Evolutionary conservation across 768 basidiomycete species (phyloP).

Genomic region (Podaxis sp.): DNA sequence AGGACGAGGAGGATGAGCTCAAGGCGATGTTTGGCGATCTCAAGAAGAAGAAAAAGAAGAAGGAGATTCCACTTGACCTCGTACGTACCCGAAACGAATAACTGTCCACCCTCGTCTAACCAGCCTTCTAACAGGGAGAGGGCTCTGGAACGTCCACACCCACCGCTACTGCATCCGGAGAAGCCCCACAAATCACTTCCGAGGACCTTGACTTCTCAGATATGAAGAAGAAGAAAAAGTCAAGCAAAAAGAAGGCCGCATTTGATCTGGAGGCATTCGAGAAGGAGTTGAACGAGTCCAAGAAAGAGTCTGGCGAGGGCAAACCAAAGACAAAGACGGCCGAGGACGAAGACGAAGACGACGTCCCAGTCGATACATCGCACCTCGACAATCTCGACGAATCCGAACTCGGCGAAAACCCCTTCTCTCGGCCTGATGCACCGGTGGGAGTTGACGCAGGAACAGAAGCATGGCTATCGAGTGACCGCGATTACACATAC

Average conservation of each 20-base stretch:
- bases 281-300: slow-evolving; percentile 80
- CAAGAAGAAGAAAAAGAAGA: slow-evolving; percentile 94
- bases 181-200: slow-evolving; percentile 47
- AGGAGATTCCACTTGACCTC: slow-evolving; percentile 82
- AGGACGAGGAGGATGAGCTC: slow-evolving; percentile 70
- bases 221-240: slow-evolving; percentile 96
- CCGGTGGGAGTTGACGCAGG: slow-evolving; percentile 69
- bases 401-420: slow-evolving; percentile 86
- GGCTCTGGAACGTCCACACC: slow-evolving; percentile 69
- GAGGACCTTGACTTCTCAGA: slow-evolving; percentile 95
- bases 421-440: slow-evolving; percentile 63
- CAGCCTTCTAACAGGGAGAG: slow-evolving; percentile 47
- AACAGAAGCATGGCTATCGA: slow-evolving; percentile 86
- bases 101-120: slow-evolving; percentile 7
- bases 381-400: slow-evolving; percentile 74
- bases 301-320: slow-evolving; percentile 55
- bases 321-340: slow-evolving; percentile 19
- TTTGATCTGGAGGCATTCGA: slow-evolving; percentile 93
- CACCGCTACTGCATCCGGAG: slow-evolving; percentile 33
- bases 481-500: slow-evolving; percentile 96
- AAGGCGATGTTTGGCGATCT: slow-evolving; percentile 86
- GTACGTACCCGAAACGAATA: slow-evolving; percentile 40
- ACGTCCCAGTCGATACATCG: slow-evolving; percentile 58
- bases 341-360: slow-evolving; percentile 58
- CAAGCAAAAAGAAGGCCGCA: slow-evolving; percentile 82